Evolutionary conservation across 495 filamentous ascomycete genomes (phyloP).

Genomic region (Trichoderma orchidacearum): DNA sequence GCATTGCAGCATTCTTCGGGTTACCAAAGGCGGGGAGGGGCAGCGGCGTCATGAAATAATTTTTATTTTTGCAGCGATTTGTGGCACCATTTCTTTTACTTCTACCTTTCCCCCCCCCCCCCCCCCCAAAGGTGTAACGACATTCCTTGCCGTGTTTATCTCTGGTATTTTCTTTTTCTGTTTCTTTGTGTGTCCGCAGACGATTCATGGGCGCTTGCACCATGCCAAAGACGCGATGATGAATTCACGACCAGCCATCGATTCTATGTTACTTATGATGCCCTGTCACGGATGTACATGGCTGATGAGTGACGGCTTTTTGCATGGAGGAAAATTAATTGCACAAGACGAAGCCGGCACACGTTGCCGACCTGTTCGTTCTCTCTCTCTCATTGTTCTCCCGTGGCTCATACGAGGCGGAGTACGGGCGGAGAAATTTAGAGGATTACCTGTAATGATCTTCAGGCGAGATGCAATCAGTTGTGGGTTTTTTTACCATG

Average conservation of each 20-base stretch:
- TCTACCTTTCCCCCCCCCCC: background rate
- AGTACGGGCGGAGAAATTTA: background rate
- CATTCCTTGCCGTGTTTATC: slow-evolving; percentile 4
- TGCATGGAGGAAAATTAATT: slow-evolving; percentile 15
- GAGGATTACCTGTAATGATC: slow-evolving; percentile 5
- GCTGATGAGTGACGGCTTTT: slow-evolving; percentile 16
- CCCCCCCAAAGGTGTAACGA: background rate
- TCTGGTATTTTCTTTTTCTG: slow-evolving; percentile 3
- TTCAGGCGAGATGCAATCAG: slow-evolving; percentile 2
- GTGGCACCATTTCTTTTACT: background rate
- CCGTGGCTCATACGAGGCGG: background rate
- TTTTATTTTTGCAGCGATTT: background rate
- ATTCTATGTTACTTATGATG: slow-evolving; percentile 8
- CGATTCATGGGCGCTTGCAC: slow-evolving; percentile 16
- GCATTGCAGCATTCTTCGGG: background rate
- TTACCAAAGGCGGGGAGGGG: background rate
- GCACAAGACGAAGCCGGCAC: background rate
- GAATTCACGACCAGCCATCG: slow-evolving; percentile 16
- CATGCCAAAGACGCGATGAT: slow-evolving; percentile 18
- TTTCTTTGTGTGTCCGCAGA: slow-evolving; percentile 23
- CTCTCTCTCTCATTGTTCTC: background rate
- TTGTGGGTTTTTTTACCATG: slow-evolving; percentile 5
- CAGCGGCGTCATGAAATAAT: slow-evolving; percentile 1
- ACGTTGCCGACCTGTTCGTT: background rate
- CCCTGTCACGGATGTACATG: slow-evolving; percentile 22